These are phyloP conservation scores for Jatropha multifida DNA, from an alignment of 441 rosid species.

Conservation along the genomic window DNA sequence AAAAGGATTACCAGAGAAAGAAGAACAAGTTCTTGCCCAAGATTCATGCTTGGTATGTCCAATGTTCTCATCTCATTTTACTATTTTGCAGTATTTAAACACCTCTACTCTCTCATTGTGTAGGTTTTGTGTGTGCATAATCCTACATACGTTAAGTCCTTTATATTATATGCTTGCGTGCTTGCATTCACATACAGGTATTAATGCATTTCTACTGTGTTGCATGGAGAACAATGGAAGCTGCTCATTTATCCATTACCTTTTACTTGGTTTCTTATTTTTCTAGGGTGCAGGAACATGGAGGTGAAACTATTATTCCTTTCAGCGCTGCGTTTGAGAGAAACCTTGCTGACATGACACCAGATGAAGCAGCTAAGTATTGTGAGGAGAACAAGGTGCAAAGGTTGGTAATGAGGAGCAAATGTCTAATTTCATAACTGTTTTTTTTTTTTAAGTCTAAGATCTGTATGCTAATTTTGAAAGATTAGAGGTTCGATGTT, in stretches of 20 bases:
- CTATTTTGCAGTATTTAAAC: neutral
- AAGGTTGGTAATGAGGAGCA: constrained; percentile 58
- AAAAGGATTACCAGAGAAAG: constrained; percentile 95
- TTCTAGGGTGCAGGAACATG: constrained; percentile 96
- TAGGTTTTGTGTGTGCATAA: neutral
- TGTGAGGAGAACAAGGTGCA: constrained; percentile 97
- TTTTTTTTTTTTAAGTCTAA: neutral
- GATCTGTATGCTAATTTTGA: constrained; percentile 12
- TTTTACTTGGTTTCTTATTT: constrained; percentile 6
- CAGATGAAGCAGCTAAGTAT: constrained; percentile 75
- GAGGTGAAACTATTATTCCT: constrained; percentile 92
- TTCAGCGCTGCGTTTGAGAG: constrained; percentile 84
- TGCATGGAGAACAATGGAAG: neutral
- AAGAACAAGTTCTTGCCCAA: constrained; percentile 97
- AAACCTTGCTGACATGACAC: constrained; percentile 76
- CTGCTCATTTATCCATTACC: neutral
- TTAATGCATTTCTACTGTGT: neutral
- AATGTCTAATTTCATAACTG: neutral
- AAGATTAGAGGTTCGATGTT: neutral
- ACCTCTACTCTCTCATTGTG: neutral
- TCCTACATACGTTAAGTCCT: neutral
- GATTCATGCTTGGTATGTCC: constrained; percentile 92
- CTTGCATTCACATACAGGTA: neutral
- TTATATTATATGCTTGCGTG: neutral
- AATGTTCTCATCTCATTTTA: neutral